Evolutionary conservation across 495 filamentous ascomycete species (phyloP), one percentile per base, ranked within the genome.

Genomic region (Penicillium arizonense): DNA sequence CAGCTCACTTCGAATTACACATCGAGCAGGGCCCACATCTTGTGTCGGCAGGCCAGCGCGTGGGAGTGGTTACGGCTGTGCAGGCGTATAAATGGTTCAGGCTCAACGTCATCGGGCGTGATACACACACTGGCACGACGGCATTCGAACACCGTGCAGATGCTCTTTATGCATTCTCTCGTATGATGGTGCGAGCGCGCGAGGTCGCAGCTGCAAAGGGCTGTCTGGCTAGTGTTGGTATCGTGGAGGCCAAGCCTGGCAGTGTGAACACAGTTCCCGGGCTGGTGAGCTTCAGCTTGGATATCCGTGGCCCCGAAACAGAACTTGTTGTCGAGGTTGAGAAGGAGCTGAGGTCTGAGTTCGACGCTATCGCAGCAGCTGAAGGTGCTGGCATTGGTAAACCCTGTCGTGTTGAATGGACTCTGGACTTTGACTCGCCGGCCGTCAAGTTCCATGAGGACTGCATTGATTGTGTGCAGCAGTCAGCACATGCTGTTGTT

Each of bases 1-100:
- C 82, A 14, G 89, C 89, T 2, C 88, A 91, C 63, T 92, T 92
- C 66, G 89, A 94, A 62, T 72, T 91, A 4, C 89, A 92, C 59
- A 91, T 93, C 48, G 89, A 93, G 61, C 88, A 93, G 68, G 88
- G 87, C 0, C 87, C 87, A 13, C 81, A 86, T 36, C 77, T 93
- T 3, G 80, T 89, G 46, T 69, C 73, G 2, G 76, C 80, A 20
- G 68, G 74, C 16, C 76, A 84, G 56, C 83, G 83, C 34, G 79
- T 91, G 21, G 88, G 87, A 7, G 79, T 89, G 5, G 88, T 91
- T 18, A 78, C 79, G 20, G 89, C 86, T 32, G 87, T 87, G 7
- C 74, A 77, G 53, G 74, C 76, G 23, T 90, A 87, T 62, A 81
- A 79, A 43, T 91, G 89, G 88, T 83, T 80, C 64, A 87, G 80